phyloP scores from a whole-genome alignment of 257 asterid species.

The Echites panduratus region DNA sequence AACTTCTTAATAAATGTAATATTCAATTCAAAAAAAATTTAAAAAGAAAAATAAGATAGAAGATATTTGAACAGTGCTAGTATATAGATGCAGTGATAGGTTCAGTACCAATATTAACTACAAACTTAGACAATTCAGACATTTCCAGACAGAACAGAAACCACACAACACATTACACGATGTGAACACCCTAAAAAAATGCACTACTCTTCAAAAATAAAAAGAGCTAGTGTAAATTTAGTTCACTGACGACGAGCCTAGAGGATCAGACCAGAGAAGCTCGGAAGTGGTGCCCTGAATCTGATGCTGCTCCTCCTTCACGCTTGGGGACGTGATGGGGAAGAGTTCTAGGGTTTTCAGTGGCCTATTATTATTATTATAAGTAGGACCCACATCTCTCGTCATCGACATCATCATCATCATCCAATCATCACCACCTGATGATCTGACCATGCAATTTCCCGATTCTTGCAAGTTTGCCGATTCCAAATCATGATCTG shows the following conservation, averaged over 20 bases:
- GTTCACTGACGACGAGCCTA: background rate
- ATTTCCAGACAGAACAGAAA: constrained; percentile 6
- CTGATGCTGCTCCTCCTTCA: constrained; percentile 12
- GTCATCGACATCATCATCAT: constrained; percentile 22
- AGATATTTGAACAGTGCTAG: too few species aligned
- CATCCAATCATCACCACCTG: constrained; percentile 34
- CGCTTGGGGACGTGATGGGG: constrained; percentile 39
- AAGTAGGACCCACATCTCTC: constrained; percentile 27
- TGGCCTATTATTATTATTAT: constrained; percentile 38
- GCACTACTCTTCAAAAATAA: background rate
- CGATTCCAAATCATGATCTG: constrained; percentile 20
- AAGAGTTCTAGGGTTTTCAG: constrained; percentile 74
- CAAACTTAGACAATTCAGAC: constrained; percentile 9
- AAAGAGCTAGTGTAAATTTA: too few species aligned
- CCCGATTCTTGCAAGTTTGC: constrained; percentile 18
- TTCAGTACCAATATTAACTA: background rate
- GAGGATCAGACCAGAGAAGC: background rate
- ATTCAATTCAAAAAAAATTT: too few species aligned
- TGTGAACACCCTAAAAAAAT: background rate
- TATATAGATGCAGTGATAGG: background rate
- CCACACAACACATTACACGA: background rate
- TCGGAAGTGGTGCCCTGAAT: constrained; percentile 2
- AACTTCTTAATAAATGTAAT: too few species aligned
- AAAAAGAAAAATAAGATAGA: too few species aligned
- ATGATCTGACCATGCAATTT: constrained; percentile 25